These are phyloP conservation scores for Rhododendron williamsianum DNA, from an alignment of 148 eudicot species.

Conservation along the genomic window DNA sequence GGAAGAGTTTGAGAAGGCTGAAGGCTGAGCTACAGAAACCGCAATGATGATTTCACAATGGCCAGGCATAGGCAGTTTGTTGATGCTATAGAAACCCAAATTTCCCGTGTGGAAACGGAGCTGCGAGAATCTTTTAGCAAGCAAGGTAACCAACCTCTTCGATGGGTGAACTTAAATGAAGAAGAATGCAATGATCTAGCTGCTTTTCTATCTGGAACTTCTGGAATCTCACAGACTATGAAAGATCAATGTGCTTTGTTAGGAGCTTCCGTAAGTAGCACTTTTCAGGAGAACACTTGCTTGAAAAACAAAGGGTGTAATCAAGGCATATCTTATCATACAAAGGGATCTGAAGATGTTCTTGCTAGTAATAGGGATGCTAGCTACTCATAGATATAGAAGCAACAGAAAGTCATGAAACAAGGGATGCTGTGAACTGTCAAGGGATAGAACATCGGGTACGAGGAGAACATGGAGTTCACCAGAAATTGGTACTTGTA, in stretches of 20 bases:
- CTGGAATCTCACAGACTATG: conserved; percentile 20
- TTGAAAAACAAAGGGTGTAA: conserved; percentile 20
- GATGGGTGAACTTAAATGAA: conserved; percentile 84
- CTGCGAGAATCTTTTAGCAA: conserved; percentile 42
- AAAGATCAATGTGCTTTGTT: conserved; percentile 17
- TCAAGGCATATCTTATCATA: conserved; percentile 18
- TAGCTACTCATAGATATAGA: conserved; percentile 24
- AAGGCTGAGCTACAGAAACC: conserved; percentile 57
- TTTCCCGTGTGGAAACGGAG: conserved; percentile 58
- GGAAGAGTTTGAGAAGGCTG: conserved; percentile 89
- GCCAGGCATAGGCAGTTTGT: conserved; percentile 72
- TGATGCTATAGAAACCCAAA: conserved; percentile 67
- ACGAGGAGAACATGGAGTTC: conserved; percentile 45
- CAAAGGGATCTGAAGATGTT: conserved; percentile 26
- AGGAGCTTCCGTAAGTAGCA: conserved; percentile 1
- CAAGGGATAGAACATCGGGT: conserved; percentile 38
- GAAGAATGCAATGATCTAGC: conserved; percentile 86
- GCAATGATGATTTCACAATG: conserved; percentile 47
- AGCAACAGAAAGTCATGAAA: conserved; percentile 24
- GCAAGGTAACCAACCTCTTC: conserved; percentile 51
- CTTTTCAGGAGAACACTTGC: conserved; percentile 12
- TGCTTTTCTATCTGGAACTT: conserved; percentile 65
- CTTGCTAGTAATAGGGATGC: conserved; percentile 22
- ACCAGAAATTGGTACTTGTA: conserved; percentile 34
- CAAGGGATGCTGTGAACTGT: conserved; percentile 29